Evolutionary conservation across 768 basidiomycete species (phyloP).

Genomic region (Lactarius hatsudake): DNA sequence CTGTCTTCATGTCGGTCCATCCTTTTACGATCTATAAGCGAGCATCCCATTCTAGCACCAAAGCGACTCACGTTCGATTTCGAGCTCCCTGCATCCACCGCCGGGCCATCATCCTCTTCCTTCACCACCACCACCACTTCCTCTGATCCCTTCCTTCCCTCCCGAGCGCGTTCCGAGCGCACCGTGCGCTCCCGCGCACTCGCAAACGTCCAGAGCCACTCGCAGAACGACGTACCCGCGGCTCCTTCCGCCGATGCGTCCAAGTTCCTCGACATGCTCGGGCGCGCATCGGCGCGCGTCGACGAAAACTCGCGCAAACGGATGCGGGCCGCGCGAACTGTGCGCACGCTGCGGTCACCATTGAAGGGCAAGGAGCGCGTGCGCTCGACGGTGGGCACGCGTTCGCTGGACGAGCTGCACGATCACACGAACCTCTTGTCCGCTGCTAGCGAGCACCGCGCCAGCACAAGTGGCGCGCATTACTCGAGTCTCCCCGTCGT

Average conservation of each 20-base stretch:
- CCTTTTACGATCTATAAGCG: neutral
- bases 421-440: constrained; percentile 2
- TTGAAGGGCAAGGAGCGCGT: constrained; percentile 11
- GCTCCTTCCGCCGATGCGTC: constrained; percentile 10
- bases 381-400: neutral
- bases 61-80: constrained; percentile 21
- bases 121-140: neutral
- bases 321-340: constrained; percentile 1
- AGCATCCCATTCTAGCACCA: constrained; percentile 3
- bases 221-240: constrained; percentile 8
- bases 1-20: neutral
- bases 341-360: neutral
- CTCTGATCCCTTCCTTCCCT: constrained; percentile 4
- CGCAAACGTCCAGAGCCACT: constrained; percentile 9
- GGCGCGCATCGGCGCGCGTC: constrained; percentile 20
- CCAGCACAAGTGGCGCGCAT: neutral
- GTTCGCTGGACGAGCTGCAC: constrained; percentile 8
- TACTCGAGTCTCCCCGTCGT: constrained; percentile 19
- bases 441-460: neutral
- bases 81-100: constrained; percentile 11
- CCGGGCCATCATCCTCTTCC: constrained; percentile 6
- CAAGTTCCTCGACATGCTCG: constrained; percentile 19
- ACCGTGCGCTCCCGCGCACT: constrained; percentile 1
- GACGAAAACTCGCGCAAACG: constrained; percentile 23
- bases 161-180: constrained; percentile 1